Evolutionary conservation across 768 basidiomycete genomes (phyloP), one percentile per base, ranked within the genome.

Genomic region (Hypsizygus marmoreus): DNA sequence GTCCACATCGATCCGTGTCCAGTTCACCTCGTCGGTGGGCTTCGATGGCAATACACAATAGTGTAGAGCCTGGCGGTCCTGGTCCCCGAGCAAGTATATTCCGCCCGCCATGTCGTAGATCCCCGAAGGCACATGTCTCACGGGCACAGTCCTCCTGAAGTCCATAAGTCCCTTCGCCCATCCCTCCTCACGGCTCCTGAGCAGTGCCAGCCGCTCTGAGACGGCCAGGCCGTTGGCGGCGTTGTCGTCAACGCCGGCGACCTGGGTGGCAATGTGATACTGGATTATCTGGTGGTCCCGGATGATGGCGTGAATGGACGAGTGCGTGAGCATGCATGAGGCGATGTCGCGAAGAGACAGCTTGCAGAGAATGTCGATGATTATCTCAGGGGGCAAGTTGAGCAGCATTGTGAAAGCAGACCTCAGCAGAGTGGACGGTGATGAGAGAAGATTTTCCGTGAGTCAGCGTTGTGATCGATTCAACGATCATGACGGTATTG

Each of bases 21-120:
- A 72, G 17, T 45, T 41, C 1, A 55, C 25, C 7, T 55, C 47
- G 17, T 70, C 63, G 8, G 41, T 47, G 3, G 54, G 47, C 14
- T 39, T 49, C 12, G 57, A 61, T 3, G 74, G 73, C 0, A 76
- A 59, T 5, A 36, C 43, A 23, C 66, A 44, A 36, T 64, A 73
- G 22, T 70, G 60, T n/a, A 76, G 49, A 7, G 51, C 47, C 12
- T 40, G 53, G 28, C 55, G 40, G 4, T 49, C 50, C 7, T n/a
- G 20, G 37, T 69, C 54, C 3, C 73, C 71, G 4, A 71, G 56
- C 7, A 76, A 48, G 47, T 69, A 75, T 2, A 68, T 57, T 2
- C 73, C 71, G 0, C 64, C 71, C 1, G 65, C 65, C 6, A 76
- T 57, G 47, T 76, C 72, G 40, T 74, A 75, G 29, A 76, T 70